These are phyloP conservation scores for Candida maltosa DNA, from an alignment of 805 yeast species.

Conservation along the genomic window DNA sequence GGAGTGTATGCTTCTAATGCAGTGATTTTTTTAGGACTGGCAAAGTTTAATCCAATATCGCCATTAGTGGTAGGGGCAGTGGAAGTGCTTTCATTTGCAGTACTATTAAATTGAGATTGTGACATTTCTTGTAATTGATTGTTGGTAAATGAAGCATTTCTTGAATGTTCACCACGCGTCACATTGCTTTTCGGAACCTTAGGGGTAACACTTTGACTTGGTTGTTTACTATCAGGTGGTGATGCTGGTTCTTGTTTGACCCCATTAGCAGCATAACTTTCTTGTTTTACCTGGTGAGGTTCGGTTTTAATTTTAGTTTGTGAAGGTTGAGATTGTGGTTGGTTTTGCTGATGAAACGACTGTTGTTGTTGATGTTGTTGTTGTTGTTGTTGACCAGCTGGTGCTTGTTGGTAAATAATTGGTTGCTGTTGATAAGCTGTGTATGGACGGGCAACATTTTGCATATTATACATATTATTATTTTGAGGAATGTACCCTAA, in stretches of 20 bases:
- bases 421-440: slow-evolving; percentile 6
- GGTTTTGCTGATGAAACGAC: slow-evolving; percentile 2
- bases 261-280: too few relatives aligned
- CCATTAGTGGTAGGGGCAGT: slow-evolving; percentile 19
- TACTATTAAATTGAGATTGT: slow-evolving; percentile 1
- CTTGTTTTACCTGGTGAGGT: too few relatives aligned
- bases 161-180: too few relatives aligned
- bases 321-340: slow-evolving; percentile 4
- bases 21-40: slow-evolving; percentile 40
- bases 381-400: slow-evolving; percentile 5
- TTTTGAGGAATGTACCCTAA: slow-evolving; percentile 15
- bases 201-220: slow-evolving; percentile 20
- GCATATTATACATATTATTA: slow-evolving; percentile 3
- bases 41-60: slow-evolving; percentile 35
- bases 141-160: slow-evolving; percentile 25
- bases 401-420: slow-evolving; percentile 6
- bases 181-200: too few relatives aligned
- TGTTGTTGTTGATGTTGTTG: slow-evolving; percentile 2
- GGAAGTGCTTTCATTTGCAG: slow-evolving; percentile 8
- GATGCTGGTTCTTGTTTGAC: slow-evolving; percentile 39
- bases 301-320: slow-evolving; percentile 7
- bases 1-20: slow-evolving; percentile 44
- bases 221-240: slow-evolving; percentile 30
- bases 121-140: slow-evolving; percentile 1
- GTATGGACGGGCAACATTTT: slow-evolving; percentile 1